Evolutionary conservation across 2,329 filamentous ascomycete species (phyloP).

Genomic region (Cytospora chrysosperma): DNA sequence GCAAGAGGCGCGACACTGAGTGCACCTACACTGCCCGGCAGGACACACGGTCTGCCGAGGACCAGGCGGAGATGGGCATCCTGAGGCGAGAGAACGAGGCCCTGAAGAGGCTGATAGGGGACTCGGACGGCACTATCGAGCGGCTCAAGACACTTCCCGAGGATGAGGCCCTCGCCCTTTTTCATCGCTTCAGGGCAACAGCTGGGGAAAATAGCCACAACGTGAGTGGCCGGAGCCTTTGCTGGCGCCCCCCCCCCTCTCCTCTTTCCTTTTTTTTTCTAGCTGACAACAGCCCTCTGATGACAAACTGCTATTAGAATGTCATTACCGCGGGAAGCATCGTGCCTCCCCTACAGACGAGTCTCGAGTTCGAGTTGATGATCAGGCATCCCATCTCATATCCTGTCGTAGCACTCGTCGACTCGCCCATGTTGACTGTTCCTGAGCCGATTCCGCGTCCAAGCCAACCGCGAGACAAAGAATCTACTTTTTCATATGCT

Average conservation of each 20-base stretch:
- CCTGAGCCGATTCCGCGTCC: not conserved
- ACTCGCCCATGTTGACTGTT: not conserved
- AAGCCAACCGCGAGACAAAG: not conserved
- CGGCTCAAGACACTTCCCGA: not conserved
- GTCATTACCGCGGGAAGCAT: conserved; percentile 6
- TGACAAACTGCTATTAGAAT: not conserved
- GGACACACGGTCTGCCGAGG: not conserved
- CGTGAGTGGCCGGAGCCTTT: not conserved
- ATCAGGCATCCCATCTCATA: conserved; percentile 21
- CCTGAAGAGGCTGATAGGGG: not conserved
- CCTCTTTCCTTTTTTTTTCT: too few species aligned
- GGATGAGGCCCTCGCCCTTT: conserved; percentile 13
- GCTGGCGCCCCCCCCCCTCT: not conserved
- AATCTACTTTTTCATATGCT: too few species aligned
- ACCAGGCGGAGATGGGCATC: not conserved
- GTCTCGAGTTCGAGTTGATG: conserved; percentile 25
- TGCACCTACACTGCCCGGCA: conserved; percentile 13
- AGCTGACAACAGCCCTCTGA: not conserved
- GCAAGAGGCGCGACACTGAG: conserved; percentile 10
- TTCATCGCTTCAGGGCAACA: not conserved
- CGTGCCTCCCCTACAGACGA: not conserved
- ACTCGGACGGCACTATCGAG: not conserved
- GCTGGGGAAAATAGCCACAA: not conserved
- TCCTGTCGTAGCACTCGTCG: not conserved
- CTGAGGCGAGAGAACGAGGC: conserved; percentile 10